Evolutionary conservation across 2,329 filamentous ascomycete species (phyloP), one percentile per base, ranked within the genome.

Genomic region (Emericellopsis atlantica): DNA sequence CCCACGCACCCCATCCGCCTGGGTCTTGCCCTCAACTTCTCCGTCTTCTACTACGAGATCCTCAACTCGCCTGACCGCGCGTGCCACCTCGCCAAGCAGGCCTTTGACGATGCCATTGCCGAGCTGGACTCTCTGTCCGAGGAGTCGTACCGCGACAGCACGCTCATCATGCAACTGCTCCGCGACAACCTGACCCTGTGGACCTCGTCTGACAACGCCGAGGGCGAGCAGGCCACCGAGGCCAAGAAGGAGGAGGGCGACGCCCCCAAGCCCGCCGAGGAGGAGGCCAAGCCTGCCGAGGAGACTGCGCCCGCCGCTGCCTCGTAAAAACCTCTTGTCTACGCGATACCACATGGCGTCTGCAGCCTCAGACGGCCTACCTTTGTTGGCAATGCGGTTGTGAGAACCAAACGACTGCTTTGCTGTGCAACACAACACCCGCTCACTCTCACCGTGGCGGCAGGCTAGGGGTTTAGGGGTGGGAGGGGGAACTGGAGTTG

Each of bases 11-110:
- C 90, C 56, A 96, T 96, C 72, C 89, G 90, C 59, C 86, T 96
- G 51, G 90, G 90, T 66, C 83, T 96, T 58, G 90, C 90, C 53
- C 81, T 96, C 55, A 96, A 95, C 83, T 95, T 96, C 80, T 95
- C 89, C 49, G 90, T 95, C 58, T 95, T 95, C 76, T 95, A 95
- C 80, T 95, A 95, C 69, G 92, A 95, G 78, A 95, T 95, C 64
- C 75, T 95, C 62, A 96, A 95, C 82, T 93, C 89, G 31, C 90
- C 89, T 58, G 89, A 95, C 69, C 87, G 85, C 62, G 90, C 90
- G 60, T 96, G 90, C 80, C 90, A 96, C 65, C 81, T 96, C 52
- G 90, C 90, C 68, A 96, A 96, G 81, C 90, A 96, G 75, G 90
- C 92, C 39, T 96, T 96, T 60, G 90, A 96, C 64, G 90, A 95